Evolutionary conservation across 2,329 filamentous ascomycete species (phyloP).

Genomic region (Phoma sp.): DNA sequence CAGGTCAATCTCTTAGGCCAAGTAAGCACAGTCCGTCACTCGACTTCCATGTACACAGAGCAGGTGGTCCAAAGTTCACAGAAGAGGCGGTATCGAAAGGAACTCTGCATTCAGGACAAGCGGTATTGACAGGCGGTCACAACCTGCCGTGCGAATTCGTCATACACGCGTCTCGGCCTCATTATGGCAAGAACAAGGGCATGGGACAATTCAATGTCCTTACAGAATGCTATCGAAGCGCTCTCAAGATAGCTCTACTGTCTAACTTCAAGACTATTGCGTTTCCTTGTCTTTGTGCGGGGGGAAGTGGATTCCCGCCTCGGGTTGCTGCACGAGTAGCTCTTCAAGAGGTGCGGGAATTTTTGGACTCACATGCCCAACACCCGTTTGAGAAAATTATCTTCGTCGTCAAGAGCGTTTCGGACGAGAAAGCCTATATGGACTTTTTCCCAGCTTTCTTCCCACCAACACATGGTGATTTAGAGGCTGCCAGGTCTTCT

Average conservation of each 20-base stretch:
- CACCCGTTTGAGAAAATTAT: slow-evolving; percentile 36
- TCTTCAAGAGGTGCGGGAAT: slow-evolving; percentile 41
- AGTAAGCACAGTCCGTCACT: slow-evolving; percentile 23
- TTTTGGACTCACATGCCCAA: slow-evolving; percentile 32
- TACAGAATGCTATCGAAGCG: slow-evolving; percentile 39
- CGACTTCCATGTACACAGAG: slow-evolving; percentile 34
- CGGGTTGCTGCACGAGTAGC: slow-evolving; percentile 40
- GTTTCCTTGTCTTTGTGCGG: slow-evolving; percentile 42
- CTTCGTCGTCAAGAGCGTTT: slow-evolving; percentile 36
- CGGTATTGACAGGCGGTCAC: slow-evolving; percentile 34
- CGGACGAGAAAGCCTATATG: slow-evolving; percentile 38
- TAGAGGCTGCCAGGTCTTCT: slow-evolving; percentile 26
- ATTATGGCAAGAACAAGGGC: slow-evolving; percentile 26
- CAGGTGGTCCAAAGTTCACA: slow-evolving; percentile 35
- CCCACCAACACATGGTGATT: slow-evolving; percentile 40
- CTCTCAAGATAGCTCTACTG: slow-evolving; percentile 29
- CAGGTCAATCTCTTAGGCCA: slow-evolving; percentile 23
- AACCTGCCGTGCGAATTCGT: slow-evolving; percentile 37
- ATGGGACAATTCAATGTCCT: slow-evolving; percentile 36
- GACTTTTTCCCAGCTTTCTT: slow-evolving; percentile 41
- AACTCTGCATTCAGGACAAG: slow-evolving; percentile 30
- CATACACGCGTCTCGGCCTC: slow-evolving; percentile 40
- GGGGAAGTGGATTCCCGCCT: slow-evolving; percentile 40
- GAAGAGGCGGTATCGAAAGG: slow-evolving; percentile 25
- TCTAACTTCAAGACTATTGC: slow-evolving; percentile 38